phyloP scores from a whole-genome alignment of 106 monocot species.

The Apostasia ramifera region DNA sequence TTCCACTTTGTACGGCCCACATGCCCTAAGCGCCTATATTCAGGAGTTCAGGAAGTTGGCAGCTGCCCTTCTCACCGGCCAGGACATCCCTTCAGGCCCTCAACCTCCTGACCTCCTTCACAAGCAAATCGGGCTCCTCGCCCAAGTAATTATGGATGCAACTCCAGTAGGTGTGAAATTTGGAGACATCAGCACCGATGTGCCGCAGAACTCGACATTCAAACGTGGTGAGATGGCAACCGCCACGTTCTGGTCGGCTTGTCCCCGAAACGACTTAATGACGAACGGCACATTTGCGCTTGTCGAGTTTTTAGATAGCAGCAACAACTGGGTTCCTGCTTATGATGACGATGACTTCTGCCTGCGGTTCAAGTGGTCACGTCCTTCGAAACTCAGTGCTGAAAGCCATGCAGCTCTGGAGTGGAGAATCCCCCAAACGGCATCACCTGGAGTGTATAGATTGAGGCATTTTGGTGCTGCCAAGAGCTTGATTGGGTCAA shows the following conservation, averaged over 20 bases:
- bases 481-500: slow-evolving; percentile 57
- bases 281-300: slow-evolving; percentile 76
- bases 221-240: slow-evolving; percentile 41
- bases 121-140: slow-evolving; percentile 69
- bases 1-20: slow-evolving; percentile 80
- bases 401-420: slow-evolving; percentile 63
- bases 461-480: slow-evolving; percentile 79
- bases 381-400: slow-evolving; percentile 55
- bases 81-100: slow-evolving; percentile 24
- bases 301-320: slow-evolving; percentile 47
- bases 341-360: slow-evolving; percentile 89
- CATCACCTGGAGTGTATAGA: slow-evolving; percentile 54
- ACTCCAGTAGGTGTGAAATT: slow-evolving; percentile 53
- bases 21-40: slow-evolving; percentile 80
- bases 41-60: slow-evolving; percentile 84
- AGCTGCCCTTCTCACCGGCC: slow-evolving; percentile 27
- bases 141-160: slow-evolving; percentile 49
- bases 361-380: slow-evolving; percentile 67
- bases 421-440: slow-evolving; percentile 65
- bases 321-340: slow-evolving; percentile 45
- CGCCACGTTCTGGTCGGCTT: slow-evolving; percentile 80
- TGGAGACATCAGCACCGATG: slow-evolving; percentile 55
- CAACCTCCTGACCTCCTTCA: slow-evolving; percentile 65
- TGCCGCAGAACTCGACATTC: slow-evolving; percentile 65
- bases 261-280: slow-evolving; percentile 79